Evolutionary conservation across 495 filamentous ascomycete species (phyloP).

Genomic region (Friedmanniomyces endolithicus): DNA sequence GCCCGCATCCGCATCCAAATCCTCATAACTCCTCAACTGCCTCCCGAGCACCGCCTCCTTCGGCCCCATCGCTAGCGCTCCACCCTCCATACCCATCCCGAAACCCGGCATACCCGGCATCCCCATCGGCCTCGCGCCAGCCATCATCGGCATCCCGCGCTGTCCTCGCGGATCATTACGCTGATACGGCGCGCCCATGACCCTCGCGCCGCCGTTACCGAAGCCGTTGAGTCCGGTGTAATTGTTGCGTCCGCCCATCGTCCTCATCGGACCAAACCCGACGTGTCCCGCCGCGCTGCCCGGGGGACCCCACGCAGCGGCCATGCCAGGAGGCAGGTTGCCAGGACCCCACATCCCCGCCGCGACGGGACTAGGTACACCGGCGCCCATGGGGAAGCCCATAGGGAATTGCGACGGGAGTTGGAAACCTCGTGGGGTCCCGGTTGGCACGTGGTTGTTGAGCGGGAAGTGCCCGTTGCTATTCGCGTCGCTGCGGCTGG

Average conservation of each 20-base stretch:
- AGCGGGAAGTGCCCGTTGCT: slow-evolving; percentile 91
- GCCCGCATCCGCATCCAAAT: slow-evolving; percentile 65
- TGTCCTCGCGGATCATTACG: slow-evolving; percentile 33
- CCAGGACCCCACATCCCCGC: slow-evolving; percentile 43
- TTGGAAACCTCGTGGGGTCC: slow-evolving; percentile 85
- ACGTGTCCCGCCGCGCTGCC: slow-evolving; percentile 28
- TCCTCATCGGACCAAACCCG: slow-evolving; percentile 48
- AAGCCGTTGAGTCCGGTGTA: slow-evolving; percentile 21
- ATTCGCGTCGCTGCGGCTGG: slow-evolving; percentile 87
- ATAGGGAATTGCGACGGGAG: slow-evolving; percentile 49
- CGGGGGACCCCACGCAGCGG: slow-evolving; percentile 32
- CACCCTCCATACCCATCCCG: slow-evolving; percentile 36
- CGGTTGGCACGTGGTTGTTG: slow-evolving; percentile 58
- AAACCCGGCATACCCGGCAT: not conserved
- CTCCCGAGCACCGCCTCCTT: slow-evolving; percentile 79
- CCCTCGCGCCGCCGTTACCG: slow-evolving; percentile 29
- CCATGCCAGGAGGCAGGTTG: slow-evolving; percentile 21
- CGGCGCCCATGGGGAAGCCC: slow-evolving; percentile 18
- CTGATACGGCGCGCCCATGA: slow-evolving; percentile 38
- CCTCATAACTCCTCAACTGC: slow-evolving; percentile 90
- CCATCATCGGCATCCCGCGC: slow-evolving; percentile 23
- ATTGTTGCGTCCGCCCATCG: slow-evolving; percentile 38
- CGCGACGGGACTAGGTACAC: slow-evolving; percentile 27
- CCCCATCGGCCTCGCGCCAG: slow-evolving; percentile 25
- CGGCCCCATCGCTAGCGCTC: slow-evolving; percentile 62